A percentile compares a stretch with the other conserved stretches of the same genome.
Conservation (phyloP, 108 stramenopile genomes). For the Cyclotella cryptica region DNA sequence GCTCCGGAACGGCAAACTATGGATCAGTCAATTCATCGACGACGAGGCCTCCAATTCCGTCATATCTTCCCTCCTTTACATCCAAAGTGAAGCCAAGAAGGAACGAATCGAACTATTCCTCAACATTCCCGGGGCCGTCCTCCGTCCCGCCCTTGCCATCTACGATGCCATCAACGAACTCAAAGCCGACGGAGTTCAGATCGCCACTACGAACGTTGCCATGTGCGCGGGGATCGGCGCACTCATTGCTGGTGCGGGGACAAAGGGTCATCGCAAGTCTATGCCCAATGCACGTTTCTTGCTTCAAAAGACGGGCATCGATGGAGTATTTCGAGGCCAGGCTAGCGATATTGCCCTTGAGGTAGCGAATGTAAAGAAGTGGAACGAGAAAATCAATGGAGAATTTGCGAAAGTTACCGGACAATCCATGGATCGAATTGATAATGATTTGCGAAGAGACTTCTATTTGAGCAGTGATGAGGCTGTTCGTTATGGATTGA, state of each 20-base stretch:
- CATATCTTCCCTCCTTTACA: slow-evolving; percentile 83
- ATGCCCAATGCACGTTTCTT: slow-evolving; percentile 94
- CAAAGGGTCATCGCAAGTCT: slow-evolving; percentile 78
- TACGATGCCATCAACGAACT: slow-evolving; percentile 90
- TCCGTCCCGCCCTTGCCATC: slow-evolving; percentile 85
- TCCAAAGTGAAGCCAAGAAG: slow-evolving; percentile 69
- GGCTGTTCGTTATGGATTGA: slow-evolving; percentile 88
- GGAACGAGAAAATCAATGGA: slow-evolving; percentile 75
- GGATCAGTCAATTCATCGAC: slow-evolving; percentile 91
- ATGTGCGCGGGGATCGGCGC: slow-evolving; percentile 94
- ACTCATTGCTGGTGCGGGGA: slow-evolving; percentile 88
- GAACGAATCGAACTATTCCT: slow-evolving; percentile 87
- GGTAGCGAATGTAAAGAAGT: slow-evolving; percentile 76
- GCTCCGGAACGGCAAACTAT: slow-evolving; percentile 91
- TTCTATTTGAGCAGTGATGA: slow-evolving; percentile 95
- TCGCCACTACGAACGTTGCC: slow-evolving; percentile 90
- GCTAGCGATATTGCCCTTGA: slow-evolving; percentile 90
- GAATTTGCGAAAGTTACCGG: slow-evolving; percentile 86
- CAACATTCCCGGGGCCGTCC: slow-evolving; percentile 88
- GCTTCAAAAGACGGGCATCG: slow-evolving; percentile 92
- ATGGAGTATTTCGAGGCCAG: slow-evolving; percentile 86
- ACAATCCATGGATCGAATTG: slow-evolving; percentile 74
- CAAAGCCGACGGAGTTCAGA: slow-evolving; percentile 61
- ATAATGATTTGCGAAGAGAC: slow-evolving; percentile 88
- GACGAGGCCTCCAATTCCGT: slow-evolving; percentile 91